Evolutionary conservation across 2,329 filamentous ascomycete species (phyloP).

Genomic region (Fusarium continuum): DNA sequence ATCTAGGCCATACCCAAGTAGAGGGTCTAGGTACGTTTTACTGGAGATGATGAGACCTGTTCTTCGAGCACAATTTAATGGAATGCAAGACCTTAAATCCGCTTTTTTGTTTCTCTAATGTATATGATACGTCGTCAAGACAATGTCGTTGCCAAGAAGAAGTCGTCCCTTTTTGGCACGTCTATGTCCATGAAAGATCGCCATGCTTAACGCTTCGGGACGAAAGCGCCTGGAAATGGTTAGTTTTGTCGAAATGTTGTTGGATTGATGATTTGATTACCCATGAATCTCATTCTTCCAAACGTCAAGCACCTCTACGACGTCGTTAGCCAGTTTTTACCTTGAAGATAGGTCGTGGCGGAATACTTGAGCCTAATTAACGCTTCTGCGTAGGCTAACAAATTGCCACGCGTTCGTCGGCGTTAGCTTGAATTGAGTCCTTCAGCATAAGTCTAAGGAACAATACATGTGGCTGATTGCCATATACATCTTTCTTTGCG

Average conservation of each 20-base stretch:
- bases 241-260: accelerated
- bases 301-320: conserved; percentile 6
- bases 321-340: background rate
- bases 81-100: accelerated
- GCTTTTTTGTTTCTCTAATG: background rate
- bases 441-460: accelerated
- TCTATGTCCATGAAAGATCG: background rate
- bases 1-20: no score
- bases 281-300: background rate
- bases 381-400: background rate
- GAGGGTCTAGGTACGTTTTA: accelerated
- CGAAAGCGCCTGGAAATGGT: background rate
- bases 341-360: background rate
- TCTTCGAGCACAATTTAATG: background rate
- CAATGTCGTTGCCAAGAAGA: background rate
- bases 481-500: background rate
- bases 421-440: background rate
- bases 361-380: background rate
- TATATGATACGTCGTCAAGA: background rate
- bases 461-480: background rate
- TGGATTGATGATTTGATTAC: accelerated
- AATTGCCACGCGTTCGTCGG: no score
- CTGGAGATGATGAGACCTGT: accelerated
- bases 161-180: accelerated
- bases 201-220: accelerated